phyloP scores from a whole-genome alignment of 768 basidiomycete genomes.

The Mycena venus region DNA sequence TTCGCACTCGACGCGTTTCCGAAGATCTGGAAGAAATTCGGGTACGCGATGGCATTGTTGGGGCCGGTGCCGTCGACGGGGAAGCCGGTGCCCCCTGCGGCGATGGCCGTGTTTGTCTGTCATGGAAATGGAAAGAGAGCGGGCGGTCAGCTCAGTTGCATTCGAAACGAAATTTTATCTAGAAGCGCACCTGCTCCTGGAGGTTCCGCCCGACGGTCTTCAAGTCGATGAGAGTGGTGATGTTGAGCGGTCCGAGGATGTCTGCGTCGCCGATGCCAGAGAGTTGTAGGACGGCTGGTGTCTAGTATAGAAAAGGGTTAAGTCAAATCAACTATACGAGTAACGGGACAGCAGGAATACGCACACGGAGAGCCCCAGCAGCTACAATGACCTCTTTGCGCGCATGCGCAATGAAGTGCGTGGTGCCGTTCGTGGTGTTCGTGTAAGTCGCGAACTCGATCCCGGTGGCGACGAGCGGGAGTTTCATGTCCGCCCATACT shows the following conservation, averaged over 20 bases:
- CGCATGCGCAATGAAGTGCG: constrained; percentile 56
- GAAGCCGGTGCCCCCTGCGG: constrained; percentile 53
- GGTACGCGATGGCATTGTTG: constrained; percentile 62
- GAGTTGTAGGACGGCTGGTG: constrained; percentile 62
- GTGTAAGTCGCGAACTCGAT: constrained; percentile 57
- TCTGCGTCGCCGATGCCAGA: constrained; percentile 68
- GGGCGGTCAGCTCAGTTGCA: too few species aligned
- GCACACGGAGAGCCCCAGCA: constrained; percentile 62
- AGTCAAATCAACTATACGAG: not conserved
- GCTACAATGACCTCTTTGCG: constrained; percentile 65
- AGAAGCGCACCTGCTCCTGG: constrained; percentile 65
- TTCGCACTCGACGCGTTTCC: constrained; percentile 45
- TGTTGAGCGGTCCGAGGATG: constrained; percentile 58
- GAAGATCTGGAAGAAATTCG: constrained; percentile 64
- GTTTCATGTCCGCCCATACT: constrained; percentile 48
- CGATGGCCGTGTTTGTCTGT: constrained; percentile 58
- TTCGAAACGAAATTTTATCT: too few species aligned
- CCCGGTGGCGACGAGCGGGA: constrained; percentile 58
- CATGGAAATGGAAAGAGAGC: too few species aligned
- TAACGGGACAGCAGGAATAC: not conserved
- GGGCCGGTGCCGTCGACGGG: constrained; percentile 57
- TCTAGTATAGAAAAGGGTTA: constrained; percentile 45
- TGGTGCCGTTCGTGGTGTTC: constrained; percentile 48
- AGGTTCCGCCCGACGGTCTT: constrained; percentile 68
- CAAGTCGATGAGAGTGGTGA: constrained; percentile 58